Evolutionary conservation across 1,139 yeast genomes (phyloP).

Genomic region (Blastobotrys arbuscula): DNA sequence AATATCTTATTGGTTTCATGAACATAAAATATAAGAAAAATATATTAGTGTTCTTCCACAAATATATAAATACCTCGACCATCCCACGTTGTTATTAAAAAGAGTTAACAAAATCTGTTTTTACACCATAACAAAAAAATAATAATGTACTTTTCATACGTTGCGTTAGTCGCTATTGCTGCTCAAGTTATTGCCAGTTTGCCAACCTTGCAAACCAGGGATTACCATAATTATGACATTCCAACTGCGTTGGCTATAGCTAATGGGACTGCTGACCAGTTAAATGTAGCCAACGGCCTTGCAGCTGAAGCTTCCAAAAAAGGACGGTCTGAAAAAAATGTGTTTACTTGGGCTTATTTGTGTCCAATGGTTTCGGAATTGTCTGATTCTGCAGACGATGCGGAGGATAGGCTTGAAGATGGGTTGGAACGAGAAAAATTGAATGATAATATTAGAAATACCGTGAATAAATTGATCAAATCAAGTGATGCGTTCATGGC

Average conservation of each 20-base stretch:
- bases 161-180: constrained; percentile 5
- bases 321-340: not conserved
- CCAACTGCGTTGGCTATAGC: constrained; percentile 5
- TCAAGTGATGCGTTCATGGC: not conserved
- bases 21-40: too few species aligned
- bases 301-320: not conserved
- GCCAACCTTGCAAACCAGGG: not conserved
- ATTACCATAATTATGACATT: not conserved
- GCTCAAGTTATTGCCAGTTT: not conserved
- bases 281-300: not conserved
- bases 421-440: constrained; percentile 2
- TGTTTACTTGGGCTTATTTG: not conserved
- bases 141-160: constrained; percentile 8
- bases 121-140: not conserved
- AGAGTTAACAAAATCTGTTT: too few species aligned
- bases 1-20: too few species aligned
- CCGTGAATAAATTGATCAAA: not conserved
- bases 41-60: too few species aligned
- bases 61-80: too few species aligned
- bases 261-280: not conserved
- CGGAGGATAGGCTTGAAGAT: not conserved
- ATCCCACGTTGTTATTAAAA: too few species aligned
- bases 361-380: constrained; percentile 9
- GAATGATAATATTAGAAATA: not conserved
- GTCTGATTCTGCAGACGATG: constrained; percentile 9